Conservation (phyloP, 2,329 filamentous ascomycete genomes). For the Aspergillus pseudoviridinutans region DNA sequence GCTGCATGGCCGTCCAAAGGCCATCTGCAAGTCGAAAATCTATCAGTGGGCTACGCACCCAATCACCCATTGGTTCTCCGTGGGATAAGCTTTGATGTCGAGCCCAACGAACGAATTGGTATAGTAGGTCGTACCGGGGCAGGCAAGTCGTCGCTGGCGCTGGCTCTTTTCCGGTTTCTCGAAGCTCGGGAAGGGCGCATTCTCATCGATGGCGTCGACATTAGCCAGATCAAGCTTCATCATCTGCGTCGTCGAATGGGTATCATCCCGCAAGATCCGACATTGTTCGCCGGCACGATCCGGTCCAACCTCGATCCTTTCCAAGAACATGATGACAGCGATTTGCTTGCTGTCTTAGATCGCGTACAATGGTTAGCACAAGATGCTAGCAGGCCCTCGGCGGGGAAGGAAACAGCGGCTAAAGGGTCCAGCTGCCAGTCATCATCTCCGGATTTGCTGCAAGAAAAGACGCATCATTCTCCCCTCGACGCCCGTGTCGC, state of each 20-base stretch:
- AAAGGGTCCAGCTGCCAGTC: not conserved
- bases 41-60: constrained; percentile 66
- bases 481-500: not conserved
- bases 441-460: not conserved
- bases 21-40: constrained; percentile 64
- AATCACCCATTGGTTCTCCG: constrained; percentile 68
- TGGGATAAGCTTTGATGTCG: constrained; percentile 63
- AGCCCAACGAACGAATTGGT: constrained; percentile 66
- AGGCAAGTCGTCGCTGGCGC: constrained; percentile 71
- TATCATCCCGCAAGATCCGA: constrained; percentile 77
- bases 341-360: constrained; percentile 64
- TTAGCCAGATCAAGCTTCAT: constrained; percentile 65
- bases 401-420: not conserved
- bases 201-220: constrained; percentile 68
- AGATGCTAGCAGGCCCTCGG: not conserved
- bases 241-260: constrained; percentile 67
- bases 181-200: constrained; percentile 65
- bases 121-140: constrained; percentile 75
- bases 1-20: constrained; percentile 73
- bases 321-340: constrained; percentile 61
- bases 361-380: constrained; percentile 57
- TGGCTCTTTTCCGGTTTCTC: constrained; percentile 74
- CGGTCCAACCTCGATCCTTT: constrained; percentile 74
- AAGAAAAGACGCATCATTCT: not conserved
- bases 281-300: constrained; percentile 73